These are phyloP conservation scores for Solanum medicagineum DNA, from an alignment of 257 asterid species.

Conservation along the genomic window DNA sequence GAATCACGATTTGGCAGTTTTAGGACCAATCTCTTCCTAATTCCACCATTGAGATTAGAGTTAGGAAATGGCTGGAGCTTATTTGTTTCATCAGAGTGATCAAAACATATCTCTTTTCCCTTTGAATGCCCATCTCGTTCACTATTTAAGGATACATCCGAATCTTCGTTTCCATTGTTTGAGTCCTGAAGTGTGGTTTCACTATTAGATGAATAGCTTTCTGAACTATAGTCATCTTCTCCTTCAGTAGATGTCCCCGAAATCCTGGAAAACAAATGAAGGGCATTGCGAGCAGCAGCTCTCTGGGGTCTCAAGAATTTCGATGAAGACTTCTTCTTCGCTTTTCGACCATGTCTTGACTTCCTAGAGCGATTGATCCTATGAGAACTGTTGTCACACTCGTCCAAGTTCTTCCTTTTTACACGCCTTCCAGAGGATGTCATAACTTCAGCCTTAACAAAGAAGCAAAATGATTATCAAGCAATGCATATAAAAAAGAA, in stretches of 20 bases:
- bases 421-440: constrained; percentile 95
- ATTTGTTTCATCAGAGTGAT: constrained; percentile 31
- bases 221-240: constrained; percentile 48
- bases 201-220: constrained; percentile 53
- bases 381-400: constrained; percentile 29
- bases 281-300: constrained; percentile 98
- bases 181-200: constrained; percentile 61
- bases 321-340: constrained; percentile 37
- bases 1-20: constrained; percentile 72
- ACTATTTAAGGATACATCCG: constrained; percentile 47
- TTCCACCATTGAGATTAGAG: constrained; percentile 28
- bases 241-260: constrained; percentile 73
- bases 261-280: constrained; percentile 75
- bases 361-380: constrained; percentile 35
- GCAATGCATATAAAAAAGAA: background rate
- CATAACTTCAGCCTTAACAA: constrained; percentile 60
- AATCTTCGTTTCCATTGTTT: constrained; percentile 61
- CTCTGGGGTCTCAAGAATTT: constrained; percentile 80
- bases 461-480: background rate
- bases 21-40: constrained; percentile 63
- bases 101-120: constrained; percentile 61
- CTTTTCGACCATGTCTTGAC: constrained; percentile 49
- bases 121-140: constrained; percentile 38
- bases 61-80: constrained; percentile 31
- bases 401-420: constrained; percentile 78